phyloP scores from a whole-genome alignment of 148 eudicot genomes.

The Vaccinium myrtillus region DNA sequence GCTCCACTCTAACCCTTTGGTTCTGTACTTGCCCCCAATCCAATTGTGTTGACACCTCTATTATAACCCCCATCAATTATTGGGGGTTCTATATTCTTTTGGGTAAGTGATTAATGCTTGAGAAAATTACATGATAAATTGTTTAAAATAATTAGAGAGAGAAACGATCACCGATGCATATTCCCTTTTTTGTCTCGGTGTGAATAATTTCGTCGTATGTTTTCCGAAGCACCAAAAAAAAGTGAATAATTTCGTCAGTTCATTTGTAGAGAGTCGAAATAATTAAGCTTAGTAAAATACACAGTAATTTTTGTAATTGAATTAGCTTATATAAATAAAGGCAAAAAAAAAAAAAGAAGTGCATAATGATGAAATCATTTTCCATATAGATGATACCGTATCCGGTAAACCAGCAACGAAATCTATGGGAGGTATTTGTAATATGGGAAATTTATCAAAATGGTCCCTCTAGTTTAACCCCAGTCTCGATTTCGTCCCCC shows the following conservation, averaged over 20 bases:
- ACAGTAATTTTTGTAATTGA: too few relatives aligned
- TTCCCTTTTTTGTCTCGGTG: background rate
- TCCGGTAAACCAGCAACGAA: background rate
- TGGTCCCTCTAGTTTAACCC: too few relatives aligned
- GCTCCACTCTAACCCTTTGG: background rate
- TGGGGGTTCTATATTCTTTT: conserved; percentile 1
- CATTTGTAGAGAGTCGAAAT: background rate
- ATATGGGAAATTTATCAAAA: too few relatives aligned
- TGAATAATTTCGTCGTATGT: background rate
- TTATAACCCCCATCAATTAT: conserved; percentile 6
- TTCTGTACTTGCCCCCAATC: background rate
- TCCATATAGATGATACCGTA: background rate
- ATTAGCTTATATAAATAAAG: too few relatives aligned
- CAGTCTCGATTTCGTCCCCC: too few relatives aligned
- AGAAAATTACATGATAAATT: background rate
- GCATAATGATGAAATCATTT: background rate
- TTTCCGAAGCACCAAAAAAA: too few relatives aligned
- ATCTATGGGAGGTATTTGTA: background rate
- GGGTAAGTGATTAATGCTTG: background rate
- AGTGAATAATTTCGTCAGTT: background rate
- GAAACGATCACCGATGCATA: background rate
- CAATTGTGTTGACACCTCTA: conserved; percentile 5
- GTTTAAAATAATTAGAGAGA: background rate
- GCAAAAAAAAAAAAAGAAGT: background rate
- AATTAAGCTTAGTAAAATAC: too few relatives aligned